Base-by-base conservation (phyloP, 208 protist genomes). In the Vickermania spadyakhi region DNA sequence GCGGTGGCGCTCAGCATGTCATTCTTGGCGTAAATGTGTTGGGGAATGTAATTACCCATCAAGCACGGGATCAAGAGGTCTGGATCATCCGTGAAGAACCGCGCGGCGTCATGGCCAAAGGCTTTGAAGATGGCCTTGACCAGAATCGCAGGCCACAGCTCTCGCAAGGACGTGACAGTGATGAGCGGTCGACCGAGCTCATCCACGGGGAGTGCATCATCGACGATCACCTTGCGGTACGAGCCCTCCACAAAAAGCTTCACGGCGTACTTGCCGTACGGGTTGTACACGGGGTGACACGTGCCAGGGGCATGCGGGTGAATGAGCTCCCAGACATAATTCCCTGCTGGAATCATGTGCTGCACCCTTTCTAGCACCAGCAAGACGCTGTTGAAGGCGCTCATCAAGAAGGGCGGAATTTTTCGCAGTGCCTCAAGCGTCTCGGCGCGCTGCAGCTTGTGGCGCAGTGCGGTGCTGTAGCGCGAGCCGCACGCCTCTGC, bases 261-360 rank as follows among this genome's bases (percentile, higher is more conserved):
- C 63, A 96, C 91, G 13, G 70, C 75, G 62, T 96, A 96, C 70
- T 95, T 95, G 23, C 91, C 91, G 51, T 77, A 75, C 0, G 91
- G 90, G 64, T 96, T 96, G 76, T 94, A 96, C 5, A 94, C 84
- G 5, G 90, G 90, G 54, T 94, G 84, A 36, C 69, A 81, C 14
- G 84, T 90, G 2, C 73, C 83, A 1, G 83, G 78, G 13, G 78
- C 86, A 53, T 94, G 83, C 1, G 87, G 86, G 67, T 94, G 76
- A 21, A 96, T 79, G 22, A 96, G 69, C 69, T 96, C 86, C 87
- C 90, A 96, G 36, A 93, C 62, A 63, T 96, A 96, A 31, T 75
- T 29, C 4, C 84, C 85, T 11, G 51, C 31, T 3, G 58, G 64
- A 18, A 92, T 64, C 52, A 74, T 56, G 7, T 67, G 60, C 70